A percentile compares a stretch with the other conserved stretches of the same genome.
phyloP scores from a whole-genome alignment of 1,284 basidiomycete species.

The Sporisorium scitamineum region DNA sequence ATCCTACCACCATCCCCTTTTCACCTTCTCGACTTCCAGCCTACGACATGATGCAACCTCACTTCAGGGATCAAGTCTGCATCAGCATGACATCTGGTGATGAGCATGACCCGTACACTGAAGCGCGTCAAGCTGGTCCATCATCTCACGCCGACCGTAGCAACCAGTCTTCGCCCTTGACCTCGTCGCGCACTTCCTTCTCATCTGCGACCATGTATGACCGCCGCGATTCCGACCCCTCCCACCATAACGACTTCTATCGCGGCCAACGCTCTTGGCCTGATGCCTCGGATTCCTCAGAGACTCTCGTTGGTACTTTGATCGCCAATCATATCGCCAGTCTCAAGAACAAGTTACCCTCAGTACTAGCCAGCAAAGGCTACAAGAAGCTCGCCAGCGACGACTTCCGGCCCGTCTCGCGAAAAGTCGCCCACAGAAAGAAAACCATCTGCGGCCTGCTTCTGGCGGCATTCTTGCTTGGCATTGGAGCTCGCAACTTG shows the following conservation, averaged over 20 bases:
- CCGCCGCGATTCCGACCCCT: neutral
- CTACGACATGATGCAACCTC: slow-evolving; percentile 14
- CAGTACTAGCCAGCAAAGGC: neutral
- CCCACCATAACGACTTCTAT: neutral
- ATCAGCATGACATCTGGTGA: slow-evolving; percentile 14
- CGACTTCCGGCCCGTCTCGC: neutral
- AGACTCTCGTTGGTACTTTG: slow-evolving; percentile 18
- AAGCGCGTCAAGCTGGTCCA: neutral
- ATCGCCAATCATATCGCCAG: slow-evolving; percentile 17
- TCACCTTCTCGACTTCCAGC: neutral
- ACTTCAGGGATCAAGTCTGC: slow-evolving; percentile 31
- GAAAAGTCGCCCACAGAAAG: slow-evolving; percentile 4
- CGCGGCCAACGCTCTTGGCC: slow-evolving; percentile 10
- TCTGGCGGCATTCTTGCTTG: slow-evolving; percentile 28
- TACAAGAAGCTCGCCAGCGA: slow-evolving; percentile 21
- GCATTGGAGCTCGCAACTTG: slow-evolving; percentile 11
- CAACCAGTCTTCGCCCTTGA: slow-evolving; percentile 3
- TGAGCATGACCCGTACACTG: neutral
- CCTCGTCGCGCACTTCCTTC: slow-evolving; percentile 16
- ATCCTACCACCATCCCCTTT: neutral
- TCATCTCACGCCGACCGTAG: neutral
- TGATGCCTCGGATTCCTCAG: slow-evolving; percentile 13
- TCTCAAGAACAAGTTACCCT: slow-evolving; percentile 20
- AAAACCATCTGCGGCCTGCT: slow-evolving; percentile 19
- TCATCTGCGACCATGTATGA: slow-evolving; percentile 27